Base-by-base conservation (phyloP, 768 basidiomycete species). In the Trametes coccinea region DNA sequence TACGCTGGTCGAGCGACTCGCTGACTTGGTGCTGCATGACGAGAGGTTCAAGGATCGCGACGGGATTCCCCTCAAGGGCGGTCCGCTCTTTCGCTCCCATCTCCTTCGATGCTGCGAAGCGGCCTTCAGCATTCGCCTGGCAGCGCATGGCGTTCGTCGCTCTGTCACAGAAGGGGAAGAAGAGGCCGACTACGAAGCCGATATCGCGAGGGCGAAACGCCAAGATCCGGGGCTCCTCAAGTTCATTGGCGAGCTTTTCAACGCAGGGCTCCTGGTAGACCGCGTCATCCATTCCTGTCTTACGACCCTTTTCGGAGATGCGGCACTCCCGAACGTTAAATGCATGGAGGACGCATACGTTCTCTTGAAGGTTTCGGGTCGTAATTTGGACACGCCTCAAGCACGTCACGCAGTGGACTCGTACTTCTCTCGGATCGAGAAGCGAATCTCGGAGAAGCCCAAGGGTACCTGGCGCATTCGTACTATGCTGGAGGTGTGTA, bases 251-350 rank as follows among this genome's bases (percentile, higher is more conserved):
- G 95, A 98, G 77, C 80, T 98, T 53, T 98, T 93, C 88, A 97
- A 96, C 78, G 79, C 98, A 22, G 90, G 92, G 77, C 96, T 98
- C 93, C 79, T 98, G 55, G 94, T 93, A 48, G 93, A 94, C 77
- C 89, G 93, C 67, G 95, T 98, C 78, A 98, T 98, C 91, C 92
- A 95, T 79, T 90, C 93, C 75, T 99, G 95, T 80, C 87, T 98
- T 72, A 92, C 93, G 83, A 94, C 95, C 77, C 83, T 98, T 11
- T 80, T 98, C 88, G 56, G 97, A 98, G 71, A 89, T 95, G 4
- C 56, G 88, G 93, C 65, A 92, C 92, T 68, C 95, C 95, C 0
- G 94, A 97, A 11, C 71, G 96, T 98, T 76, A 95, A 98, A 78
- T 94, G 96, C 70, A 90, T 99, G 64, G 96, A 99, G 81, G 92